Conservation (phyloP, 306 rosid species). For the Cicer arietinum region DNA sequence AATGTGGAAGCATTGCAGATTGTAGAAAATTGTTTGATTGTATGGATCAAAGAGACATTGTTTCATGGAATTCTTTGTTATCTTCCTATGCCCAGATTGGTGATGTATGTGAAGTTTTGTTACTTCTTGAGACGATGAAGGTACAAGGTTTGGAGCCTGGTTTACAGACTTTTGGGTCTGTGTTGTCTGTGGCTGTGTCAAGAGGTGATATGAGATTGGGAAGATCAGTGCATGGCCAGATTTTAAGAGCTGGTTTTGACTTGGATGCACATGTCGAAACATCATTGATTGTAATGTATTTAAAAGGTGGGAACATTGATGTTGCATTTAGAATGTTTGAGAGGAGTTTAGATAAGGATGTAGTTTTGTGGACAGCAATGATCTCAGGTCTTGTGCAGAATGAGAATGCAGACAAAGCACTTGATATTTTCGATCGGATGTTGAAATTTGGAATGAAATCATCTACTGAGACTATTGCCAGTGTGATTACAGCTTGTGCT, state of each 20-base stretch:
- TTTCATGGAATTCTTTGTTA: slow-evolving; percentile 77
- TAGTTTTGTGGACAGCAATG: slow-evolving; percentile 81
- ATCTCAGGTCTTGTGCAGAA: slow-evolving; percentile 80
- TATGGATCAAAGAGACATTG: slow-evolving; percentile 59
- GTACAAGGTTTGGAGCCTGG: slow-evolving; percentile 55
- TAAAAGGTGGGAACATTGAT: slow-evolving; percentile 59
- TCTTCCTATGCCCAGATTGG: slow-evolving; percentile 63
- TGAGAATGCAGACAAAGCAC: slow-evolving; percentile 61
- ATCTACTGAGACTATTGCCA: slow-evolving; percentile 68
- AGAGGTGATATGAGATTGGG: slow-evolving; percentile 61
- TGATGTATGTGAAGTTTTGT: slow-evolving; percentile 49
- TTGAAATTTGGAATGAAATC: slow-evolving; percentile 56
- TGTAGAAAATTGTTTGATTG: slow-evolving; percentile 63
- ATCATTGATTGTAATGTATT: slow-evolving; percentile 62
- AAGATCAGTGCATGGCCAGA: slow-evolving; percentile 65
- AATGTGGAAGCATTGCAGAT: slow-evolving; percentile 63
- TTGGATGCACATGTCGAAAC: slow-evolving; percentile 66
- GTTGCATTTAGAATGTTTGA: slow-evolving; percentile 64
- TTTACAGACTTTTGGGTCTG: slow-evolving; percentile 58
- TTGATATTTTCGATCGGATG: slow-evolving; percentile 60
- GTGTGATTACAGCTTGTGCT: slow-evolving; percentile 73
- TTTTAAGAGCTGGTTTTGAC: slow-evolving; percentile 63
- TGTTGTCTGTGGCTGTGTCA: slow-evolving; percentile 56
- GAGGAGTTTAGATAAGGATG: slow-evolving; percentile 54
- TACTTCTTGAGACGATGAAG: slow-evolving; percentile 57